Evolutionary conservation across 1,139 yeast species (phyloP), one percentile per base, ranked within the genome.

Genomic region (Fermentozyma sake): DNA sequence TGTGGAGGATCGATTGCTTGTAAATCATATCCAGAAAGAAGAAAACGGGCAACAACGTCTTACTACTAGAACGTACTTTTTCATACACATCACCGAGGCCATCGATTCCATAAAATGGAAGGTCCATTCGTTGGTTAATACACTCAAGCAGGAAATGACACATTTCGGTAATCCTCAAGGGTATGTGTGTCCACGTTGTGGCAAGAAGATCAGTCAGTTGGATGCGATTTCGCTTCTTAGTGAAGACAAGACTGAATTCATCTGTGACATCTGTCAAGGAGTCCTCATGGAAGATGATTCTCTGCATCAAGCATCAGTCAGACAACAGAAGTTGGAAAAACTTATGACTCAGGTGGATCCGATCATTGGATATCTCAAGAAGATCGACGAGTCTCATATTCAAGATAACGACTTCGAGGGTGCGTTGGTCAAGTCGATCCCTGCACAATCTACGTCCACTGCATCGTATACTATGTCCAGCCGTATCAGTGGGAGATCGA

Each of bases 61-160:
- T 31, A 60, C 61, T 23, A 73, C 84, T 12, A 70, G 89, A 48
- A 82, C 93, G 0, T 91, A 87, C 52, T 91, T 79, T 56, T 91
- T 74, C 51, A 79, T 91, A 32, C 96, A 86, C 48, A 78, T 76
- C 50, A 86, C 96, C 2, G 95, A 87, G 50, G 95, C 97, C 1
- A 84, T 93, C 25, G 98, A 91, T 58, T 78, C 96, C 10, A 79
- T 91, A 50, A 91, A 93, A 56, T 93, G 96, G 97, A 87, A 89
- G 50, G 85, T 91, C 36, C 96, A 91, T 51, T 74, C 84, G 23
- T 71, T 93, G 22, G 97, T 86, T 9, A 80, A 79, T 42, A 58
- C 68, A 33, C 67, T 89, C 33, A 85, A 85, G 50, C 85, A 82
- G 39, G 95, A 87, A 48, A 73, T 91, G 63, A 79, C 67, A 20